Evolutionary conservation across 1,284 basidiomycete genomes (phyloP), one percentile per base, ranked within the genome.

Genomic region (Sutorius eximius): DNA sequence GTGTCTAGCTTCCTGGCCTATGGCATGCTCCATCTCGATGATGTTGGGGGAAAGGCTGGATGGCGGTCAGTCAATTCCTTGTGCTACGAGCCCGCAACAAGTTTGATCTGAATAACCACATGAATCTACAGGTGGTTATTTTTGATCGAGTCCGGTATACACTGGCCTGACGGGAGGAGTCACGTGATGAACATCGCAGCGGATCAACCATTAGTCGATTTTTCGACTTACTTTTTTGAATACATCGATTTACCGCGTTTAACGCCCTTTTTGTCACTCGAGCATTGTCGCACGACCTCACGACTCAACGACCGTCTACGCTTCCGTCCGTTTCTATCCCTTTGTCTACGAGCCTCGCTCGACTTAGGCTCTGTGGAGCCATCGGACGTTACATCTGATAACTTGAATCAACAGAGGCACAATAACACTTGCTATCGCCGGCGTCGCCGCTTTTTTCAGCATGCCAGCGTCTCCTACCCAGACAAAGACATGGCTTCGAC

Each of bases 381-480:
- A n/a, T n/a, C n/a, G n/a, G n/a, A n/a, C n/a, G n/a, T n/a, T n/a
- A n/a, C n/a, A n/a, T n/a, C n/a, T n/a, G n/a, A n/a, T n/a, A n/a
- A n/a, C n/a, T 44, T n/a, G 13, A 13, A 6, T 12, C 45, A 8
- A 34, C 56, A 79, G 77, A 64, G 81, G 81, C 27, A 44, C 75
- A 9, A 65, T 85, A 30, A 85, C 85, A 0, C 67, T 86, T 0
- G 32, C 68, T 43, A 75, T 89, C 53, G n/a, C n/a, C n/a, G 87
- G 86, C 0, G 42, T 89, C n/a, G 64, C 73, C 0, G 81, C 83
- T 0, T 90, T 85, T 74, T 83, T 86, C 73, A 74, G 77, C 60
- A 86, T 90, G 86, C 86, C 86, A 0, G 78, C 83, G 13, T 78
- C 80, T 3, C 86, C 87, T 0, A 86, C 85, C 0, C 83, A 87